Evolutionary conservation across 208 protist genomes (phyloP).

Genomic region (Jaenimonas drosophilae): DNA sequence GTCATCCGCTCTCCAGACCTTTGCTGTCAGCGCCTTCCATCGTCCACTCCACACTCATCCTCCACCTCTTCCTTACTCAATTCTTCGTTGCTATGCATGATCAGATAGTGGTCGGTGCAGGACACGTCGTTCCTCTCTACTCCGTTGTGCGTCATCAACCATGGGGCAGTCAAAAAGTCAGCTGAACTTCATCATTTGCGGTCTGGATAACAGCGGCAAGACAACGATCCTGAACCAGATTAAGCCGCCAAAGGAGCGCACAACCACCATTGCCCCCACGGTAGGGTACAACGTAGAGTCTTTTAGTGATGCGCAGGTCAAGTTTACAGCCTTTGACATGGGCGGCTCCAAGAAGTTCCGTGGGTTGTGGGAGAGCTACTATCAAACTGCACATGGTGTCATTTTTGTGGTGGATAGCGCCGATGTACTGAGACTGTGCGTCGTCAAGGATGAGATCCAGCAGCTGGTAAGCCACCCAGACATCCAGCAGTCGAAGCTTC

Average conservation of each 20-base stretch:
- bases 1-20: too few relatives aligned
- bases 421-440: conserved; percentile 78
- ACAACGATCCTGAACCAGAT: conserved; percentile 97
- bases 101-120: too few relatives aligned
- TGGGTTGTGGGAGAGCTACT: conserved; percentile 96
- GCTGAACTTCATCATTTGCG: conserved; percentile 74
- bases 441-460: conserved; percentile 81
- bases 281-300: conserved; percentile 90
- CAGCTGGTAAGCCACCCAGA: conserved; percentile 65
- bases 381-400: conserved; percentile 89
- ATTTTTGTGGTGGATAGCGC: conserved; percentile 93
- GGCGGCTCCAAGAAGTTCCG: conserved; percentile 97
- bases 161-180: conserved; percentile 85
- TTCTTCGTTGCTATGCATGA: too few relatives aligned
- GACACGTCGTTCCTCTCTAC: too few relatives aligned
- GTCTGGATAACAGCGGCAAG: conserved; percentile 93
- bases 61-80: too few relatives aligned
- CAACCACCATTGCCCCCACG: conserved; percentile 93
- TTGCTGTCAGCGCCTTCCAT: too few relatives aligned
- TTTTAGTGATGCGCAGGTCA: conserved; percentile 85
- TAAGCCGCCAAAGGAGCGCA: conserved; percentile 91
- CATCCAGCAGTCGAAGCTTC: conserved; percentile 18
- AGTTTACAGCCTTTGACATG: conserved; percentile 98
- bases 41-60: too few relatives aligned
- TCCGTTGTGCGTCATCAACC: background rate